Percentiles rank a stretch among this genome's conserved stretches.
These are phyloP conservation scores for Trichoderma lentiforme DNA, from an alignment of 2,329 filamentous ascomycete species.

Conservation along the genomic window DNA sequence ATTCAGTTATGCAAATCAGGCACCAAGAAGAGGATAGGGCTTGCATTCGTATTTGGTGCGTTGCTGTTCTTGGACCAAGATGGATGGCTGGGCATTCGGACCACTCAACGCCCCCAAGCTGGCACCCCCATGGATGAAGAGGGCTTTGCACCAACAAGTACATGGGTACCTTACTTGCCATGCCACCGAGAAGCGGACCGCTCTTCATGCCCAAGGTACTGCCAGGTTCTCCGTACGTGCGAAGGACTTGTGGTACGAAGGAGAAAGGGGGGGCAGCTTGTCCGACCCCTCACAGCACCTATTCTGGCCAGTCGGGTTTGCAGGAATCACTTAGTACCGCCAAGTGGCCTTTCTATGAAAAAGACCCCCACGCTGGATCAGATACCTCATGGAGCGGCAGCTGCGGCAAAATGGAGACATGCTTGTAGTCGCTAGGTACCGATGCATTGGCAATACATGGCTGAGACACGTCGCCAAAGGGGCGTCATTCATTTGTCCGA, in stretches of 20 bases:
- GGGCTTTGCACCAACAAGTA: neutral
- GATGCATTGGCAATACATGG: conserved; percentile 13
- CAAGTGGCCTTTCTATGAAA: conserved; percentile 10
- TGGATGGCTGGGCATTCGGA: neutral
- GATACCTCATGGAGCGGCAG: conserved; percentile 12
- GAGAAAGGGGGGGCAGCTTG: neutral
- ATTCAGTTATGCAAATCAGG: conserved; percentile 7
- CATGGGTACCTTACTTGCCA: neutral
- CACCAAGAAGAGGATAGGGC: neutral
- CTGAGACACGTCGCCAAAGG: conserved; percentile 14
- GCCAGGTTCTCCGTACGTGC: neutral
- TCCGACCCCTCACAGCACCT: neutral
- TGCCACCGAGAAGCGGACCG: neutral
- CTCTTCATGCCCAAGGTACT: neutral
- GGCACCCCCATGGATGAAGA: neutral
- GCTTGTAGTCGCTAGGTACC: conserved; percentile 4
- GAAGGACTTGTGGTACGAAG: neutral
- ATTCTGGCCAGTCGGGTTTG: conserved; percentile 18
- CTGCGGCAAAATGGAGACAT: conserved; percentile 2
- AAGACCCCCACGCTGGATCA: conserved; percentile 16
- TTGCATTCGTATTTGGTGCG: conserved; percentile 3
- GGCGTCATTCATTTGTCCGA: neutral
- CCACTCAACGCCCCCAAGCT: neutral
- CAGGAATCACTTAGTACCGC: conserved; percentile 10
- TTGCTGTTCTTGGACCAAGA: conserved; percentile 17